Evolutionary conservation across 2,329 filamentous ascomycete genomes (phyloP).

Genomic region (Fonsecaea erecta): DNA sequence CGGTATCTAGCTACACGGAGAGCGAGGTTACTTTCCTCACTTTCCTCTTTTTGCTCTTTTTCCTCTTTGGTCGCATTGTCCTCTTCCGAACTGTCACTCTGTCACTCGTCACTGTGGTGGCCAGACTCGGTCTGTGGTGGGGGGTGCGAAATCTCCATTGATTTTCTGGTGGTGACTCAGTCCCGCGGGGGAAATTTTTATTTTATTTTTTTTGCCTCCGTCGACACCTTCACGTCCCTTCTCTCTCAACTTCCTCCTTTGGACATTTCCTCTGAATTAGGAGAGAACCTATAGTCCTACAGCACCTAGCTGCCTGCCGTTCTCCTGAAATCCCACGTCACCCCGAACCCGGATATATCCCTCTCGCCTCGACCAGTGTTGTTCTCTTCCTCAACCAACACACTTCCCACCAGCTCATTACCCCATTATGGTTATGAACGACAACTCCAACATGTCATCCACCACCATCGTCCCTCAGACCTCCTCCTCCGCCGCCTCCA

Average conservation of each 20-base stretch:
- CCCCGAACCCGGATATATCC: background rate
- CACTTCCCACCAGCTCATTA: background rate
- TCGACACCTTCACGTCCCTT: background rate
- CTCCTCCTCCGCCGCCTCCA: slow-evolving; percentile 19
- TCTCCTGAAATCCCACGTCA: background rate
- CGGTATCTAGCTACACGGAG: background rate
- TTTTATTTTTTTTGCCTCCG: background rate
- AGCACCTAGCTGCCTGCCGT: background rate
- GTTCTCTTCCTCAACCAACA: background rate
- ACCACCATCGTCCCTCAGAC: slow-evolving; percentile 19
- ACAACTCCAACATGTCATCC: slow-evolving; percentile 35
- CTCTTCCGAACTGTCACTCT: background rate
- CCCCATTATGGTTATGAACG: slow-evolving; percentile 34
- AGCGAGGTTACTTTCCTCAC: background rate
- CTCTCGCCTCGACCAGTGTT: background rate
- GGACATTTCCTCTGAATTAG: background rate
- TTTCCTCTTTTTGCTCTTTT: too few relatives aligned
- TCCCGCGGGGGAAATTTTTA: background rate
- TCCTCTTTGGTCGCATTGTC: background rate
- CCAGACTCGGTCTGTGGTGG: background rate
- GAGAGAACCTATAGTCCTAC: background rate
- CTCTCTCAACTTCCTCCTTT: background rate
- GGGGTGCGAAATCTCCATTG: background rate
- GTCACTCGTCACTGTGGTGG: too few relatives aligned
- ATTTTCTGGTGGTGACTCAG: background rate